Base-by-base conservation (phyloP, 1,284 basidiomycete species). In the Rhodotorula sp. region DNA sequence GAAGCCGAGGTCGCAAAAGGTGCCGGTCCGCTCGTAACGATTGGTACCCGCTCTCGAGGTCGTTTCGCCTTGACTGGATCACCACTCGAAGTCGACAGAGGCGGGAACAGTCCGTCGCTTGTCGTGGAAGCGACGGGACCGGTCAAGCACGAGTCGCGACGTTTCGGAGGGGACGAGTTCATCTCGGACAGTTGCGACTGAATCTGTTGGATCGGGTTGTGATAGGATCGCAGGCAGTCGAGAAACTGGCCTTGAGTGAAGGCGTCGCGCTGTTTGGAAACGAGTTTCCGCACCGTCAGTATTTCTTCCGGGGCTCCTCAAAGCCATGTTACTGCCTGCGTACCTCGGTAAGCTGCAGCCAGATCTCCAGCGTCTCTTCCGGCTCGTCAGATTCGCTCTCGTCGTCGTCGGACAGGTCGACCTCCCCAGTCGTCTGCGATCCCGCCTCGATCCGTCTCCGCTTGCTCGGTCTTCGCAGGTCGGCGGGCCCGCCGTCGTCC, bases 281-380 rank as follows among this genome's bases (percentile, higher is more conserved):
- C 1, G 1, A 3, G 30, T 26, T 24, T 68, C 7, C 64, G 60
- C 6, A 8, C 44, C 30, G 20, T 48, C 26, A 53, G n/a, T 20
- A n/a, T 33, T 4, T 26, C 20, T 17, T 12, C n/a, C 44, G 15
- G 29, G 30, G 0, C 33, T 2, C 7, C 5, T 3, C 12, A 29
- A 29, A 20, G 18, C 3, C 8, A 18, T 42, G 37, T 10, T 42
- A 42, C 10, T 12, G 37, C 37, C 37, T 42, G 24, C 70, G 29
- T 22, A 74, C 73, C 70, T 76, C 75, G 72, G 56, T 69, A 8
- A 76, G 65, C 55, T 76, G 75, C 20, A 76, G 53, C 66, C 66
- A 74, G 20, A 76, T 58, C 56, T 76, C 75, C 22, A 76, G 75
- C 45, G 75, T 76, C 42, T 76, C 73, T 18, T 74, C 70, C 30